These are phyloP conservation scores for Xylaria sp. DNA, from an alignment of 2,329 filamentous ascomycete species.

Conservation along the genomic window DNA sequence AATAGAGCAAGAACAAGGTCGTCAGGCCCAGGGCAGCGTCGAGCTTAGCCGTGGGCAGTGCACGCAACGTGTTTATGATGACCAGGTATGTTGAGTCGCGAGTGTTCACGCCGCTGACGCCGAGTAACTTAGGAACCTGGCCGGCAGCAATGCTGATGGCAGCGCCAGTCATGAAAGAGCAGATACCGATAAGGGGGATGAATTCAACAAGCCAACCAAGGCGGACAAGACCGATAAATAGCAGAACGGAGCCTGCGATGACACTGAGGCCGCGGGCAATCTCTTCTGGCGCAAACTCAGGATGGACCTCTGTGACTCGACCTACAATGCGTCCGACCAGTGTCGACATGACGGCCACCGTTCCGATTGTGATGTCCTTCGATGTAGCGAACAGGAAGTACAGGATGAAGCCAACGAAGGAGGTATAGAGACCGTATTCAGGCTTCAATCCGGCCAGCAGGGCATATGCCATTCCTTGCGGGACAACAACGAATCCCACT, in stretches of 20 bases:
- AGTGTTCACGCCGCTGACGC: slow-evolving; percentile 57
- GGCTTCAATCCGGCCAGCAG: slow-evolving; percentile 53
- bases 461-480: slow-evolving; percentile 61
- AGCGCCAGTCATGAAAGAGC: slow-evolving; percentile 61
- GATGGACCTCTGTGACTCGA: slow-evolving; percentile 46
- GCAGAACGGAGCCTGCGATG: slow-evolving; percentile 55
- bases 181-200: slow-evolving; percentile 58
- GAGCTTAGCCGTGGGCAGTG: slow-evolving; percentile 56
- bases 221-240: slow-evolving; percentile 55
- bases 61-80: slow-evolving; percentile 57
- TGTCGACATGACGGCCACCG: slow-evolving; percentile 59
- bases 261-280: slow-evolving; percentile 56
- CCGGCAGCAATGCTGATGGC: slow-evolving; percentile 57
- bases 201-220: slow-evolving; percentile 61
- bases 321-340: slow-evolving; percentile 57
- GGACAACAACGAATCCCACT: slow-evolving; percentile 60
- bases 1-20: slow-evolving; percentile 70
- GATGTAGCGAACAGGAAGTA: slow-evolving; percentile 49
- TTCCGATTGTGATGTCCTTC: slow-evolving; percentile 79
- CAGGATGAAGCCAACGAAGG: slow-evolving; percentile 46
- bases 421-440: slow-evolving; percentile 54
- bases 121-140: slow-evolving; percentile 57
- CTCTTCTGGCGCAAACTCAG: slow-evolving; percentile 48
- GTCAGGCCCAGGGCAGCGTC: slow-evolving; percentile 78
- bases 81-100: slow-evolving; percentile 54